Percentiles rank a stretch among this genome's conserved stretches.
phyloP scores from a whole-genome alignment of 352 stramenopile genomes.

The Phytophthora agathidicida region DNA sequence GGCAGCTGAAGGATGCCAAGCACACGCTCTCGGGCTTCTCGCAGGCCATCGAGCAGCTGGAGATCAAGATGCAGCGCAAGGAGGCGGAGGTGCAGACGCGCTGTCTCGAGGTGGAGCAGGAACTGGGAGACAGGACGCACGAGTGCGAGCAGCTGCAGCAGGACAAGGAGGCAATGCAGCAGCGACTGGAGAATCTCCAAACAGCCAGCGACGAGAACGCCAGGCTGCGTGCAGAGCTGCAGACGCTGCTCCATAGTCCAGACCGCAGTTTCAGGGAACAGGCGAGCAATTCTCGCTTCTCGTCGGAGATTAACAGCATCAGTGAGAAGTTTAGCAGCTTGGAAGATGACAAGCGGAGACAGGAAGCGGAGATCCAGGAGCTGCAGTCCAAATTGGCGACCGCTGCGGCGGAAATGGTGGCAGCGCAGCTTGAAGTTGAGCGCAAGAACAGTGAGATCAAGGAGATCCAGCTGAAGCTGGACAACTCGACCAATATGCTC shows the following conservation, averaged over 20 bases:
- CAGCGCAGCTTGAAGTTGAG: conserved; percentile 44
- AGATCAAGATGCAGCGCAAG: conserved; percentile 81
- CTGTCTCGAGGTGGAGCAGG: conserved; percentile 60
- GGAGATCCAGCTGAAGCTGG: conserved; percentile 59
- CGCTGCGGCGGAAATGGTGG: conserved; percentile 20
- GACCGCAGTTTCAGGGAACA: conserved; percentile 10
- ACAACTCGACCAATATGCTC: conserved; percentile 45
- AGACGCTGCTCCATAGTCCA: conserved; percentile 21
- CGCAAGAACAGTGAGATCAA: conserved; percentile 53
- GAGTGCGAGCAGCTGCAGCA: conserved; percentile 48
- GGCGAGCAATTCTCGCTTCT: conserved; percentile 23
- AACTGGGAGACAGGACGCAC: conserved; percentile 45
- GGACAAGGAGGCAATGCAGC: conserved; percentile 24
- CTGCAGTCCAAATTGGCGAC: conserved; percentile 47
- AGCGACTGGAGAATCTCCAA: conserved; percentile 45
- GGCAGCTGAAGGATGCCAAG: conserved; percentile 63
- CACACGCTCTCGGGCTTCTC: conserved; percentile 63
- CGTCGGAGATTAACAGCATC: conserved; percentile 37
- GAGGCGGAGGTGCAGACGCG: conserved; percentile 64
- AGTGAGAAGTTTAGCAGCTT: conserved; percentile 38
- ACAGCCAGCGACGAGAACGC: conserved; percentile 48
- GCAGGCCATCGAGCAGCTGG: conserved; percentile 76
- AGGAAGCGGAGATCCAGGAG: conserved; percentile 36
- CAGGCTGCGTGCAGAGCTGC: conserved; percentile 44
- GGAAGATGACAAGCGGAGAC: conserved; percentile 35